A percentile compares a stretch with the other conserved stretches of the same genome.
Conservation (phyloP, 192 early-diverging fungal genomes). For the Pilobolus umbonatus region DNA sequence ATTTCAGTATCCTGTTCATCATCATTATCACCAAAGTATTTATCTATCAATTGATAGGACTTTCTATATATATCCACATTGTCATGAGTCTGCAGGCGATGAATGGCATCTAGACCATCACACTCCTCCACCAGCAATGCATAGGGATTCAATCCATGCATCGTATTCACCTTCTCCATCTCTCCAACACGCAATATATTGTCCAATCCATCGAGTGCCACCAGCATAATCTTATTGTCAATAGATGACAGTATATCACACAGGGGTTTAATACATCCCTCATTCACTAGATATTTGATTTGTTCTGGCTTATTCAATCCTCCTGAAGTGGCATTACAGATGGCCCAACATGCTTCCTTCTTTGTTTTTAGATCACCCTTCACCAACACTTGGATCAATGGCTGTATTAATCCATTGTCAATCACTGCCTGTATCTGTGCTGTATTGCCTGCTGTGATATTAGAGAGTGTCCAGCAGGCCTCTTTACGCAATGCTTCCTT, state of each 20-base stretch:
- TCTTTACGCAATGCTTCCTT: slow-evolving; percentile 42
- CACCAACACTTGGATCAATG: slow-evolving; percentile 34
- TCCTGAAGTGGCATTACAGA: slow-evolving; percentile 40
- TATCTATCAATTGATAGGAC: slow-evolving; percentile 42
- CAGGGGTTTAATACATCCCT: slow-evolving; percentile 48
- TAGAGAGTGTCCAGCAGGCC: slow-evolving; percentile 51
- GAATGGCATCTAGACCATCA: slow-evolving; percentile 42
- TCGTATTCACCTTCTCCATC: slow-evolving; percentile 19
- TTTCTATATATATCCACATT: slow-evolving; percentile 43
- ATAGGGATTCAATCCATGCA: slow-evolving; percentile 33
- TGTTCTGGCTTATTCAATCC: slow-evolving; percentile 36
- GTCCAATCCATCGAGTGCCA: slow-evolving; percentile 43
- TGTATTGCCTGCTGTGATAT: slow-evolving; percentile 43
- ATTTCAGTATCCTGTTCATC: slow-evolving; percentile 22
- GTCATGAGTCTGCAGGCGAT: slow-evolving; percentile 40
- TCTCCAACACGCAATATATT: slow-evolving; percentile 45
- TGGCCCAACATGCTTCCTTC: slow-evolving; percentile 51
- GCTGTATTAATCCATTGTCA: slow-evolving; percentile 37
- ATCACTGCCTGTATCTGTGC: slow-evolving; percentile 44
- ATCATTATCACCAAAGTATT: slow-evolving; percentile 43
- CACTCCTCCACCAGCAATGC: slow-evolving; percentile 43
- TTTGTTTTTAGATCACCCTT: slow-evolving; percentile 38
- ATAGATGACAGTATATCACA: slow-evolving; percentile 40
- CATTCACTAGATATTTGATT: slow-evolving; percentile 35
- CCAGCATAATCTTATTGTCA: slow-evolving; percentile 39